A percentile compares a stretch with the other conserved stretches of the same genome.
These are phyloP conservation scores for Coprinopsis marcescibilis DNA, from an alignment of 768 basidiomycete genomes.

Conservation along the genomic window DNA sequence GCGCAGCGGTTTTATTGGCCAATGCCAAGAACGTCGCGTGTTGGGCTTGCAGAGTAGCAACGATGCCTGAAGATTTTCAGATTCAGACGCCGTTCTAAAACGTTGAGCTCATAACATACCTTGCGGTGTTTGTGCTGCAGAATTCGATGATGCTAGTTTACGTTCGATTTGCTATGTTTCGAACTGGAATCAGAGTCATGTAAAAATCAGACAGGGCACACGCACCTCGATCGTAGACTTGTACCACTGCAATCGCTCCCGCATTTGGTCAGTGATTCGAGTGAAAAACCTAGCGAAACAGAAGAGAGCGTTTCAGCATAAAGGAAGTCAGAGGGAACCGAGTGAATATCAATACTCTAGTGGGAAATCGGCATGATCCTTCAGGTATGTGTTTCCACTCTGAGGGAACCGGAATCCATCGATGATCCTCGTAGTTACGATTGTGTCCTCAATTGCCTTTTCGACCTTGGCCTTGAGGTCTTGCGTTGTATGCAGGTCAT, in stretches of 20 bases:
- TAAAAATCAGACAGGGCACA: background rate
- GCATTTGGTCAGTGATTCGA: constrained; percentile 67
- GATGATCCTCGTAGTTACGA: constrained; percentile 68
- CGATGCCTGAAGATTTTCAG: constrained; percentile 43
- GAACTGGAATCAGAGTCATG: constrained; percentile 7
- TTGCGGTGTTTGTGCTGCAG: constrained; percentile 71
- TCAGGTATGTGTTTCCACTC: constrained; percentile 61
- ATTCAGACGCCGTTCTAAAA: constrained; percentile 7
- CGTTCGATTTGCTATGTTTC: constrained; percentile 70
- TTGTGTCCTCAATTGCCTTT: constrained; percentile 75
- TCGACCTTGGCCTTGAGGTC: constrained; percentile 74
- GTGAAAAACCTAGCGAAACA: constrained; percentile 54
- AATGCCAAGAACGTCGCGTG: constrained; percentile 72
- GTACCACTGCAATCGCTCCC: constrained; percentile 69
- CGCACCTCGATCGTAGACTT: constrained; percentile 73
- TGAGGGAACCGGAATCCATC: constrained; percentile 77
- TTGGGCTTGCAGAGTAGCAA: constrained; percentile 74
- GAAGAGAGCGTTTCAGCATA: background rate
- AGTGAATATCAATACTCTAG: constrained; percentile 48
- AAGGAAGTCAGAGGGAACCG: constrained; percentile 21
- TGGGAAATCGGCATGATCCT: constrained; percentile 77
- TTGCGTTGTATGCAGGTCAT: constrained; percentile 59
- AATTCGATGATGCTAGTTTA: constrained; percentile 63
- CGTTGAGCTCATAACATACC: constrained; percentile 38
- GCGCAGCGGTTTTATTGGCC: constrained; percentile 67